Conservation (phyloP, 2,329 filamentous ascomycete genomes). For the Xylogone sp. region DNA sequence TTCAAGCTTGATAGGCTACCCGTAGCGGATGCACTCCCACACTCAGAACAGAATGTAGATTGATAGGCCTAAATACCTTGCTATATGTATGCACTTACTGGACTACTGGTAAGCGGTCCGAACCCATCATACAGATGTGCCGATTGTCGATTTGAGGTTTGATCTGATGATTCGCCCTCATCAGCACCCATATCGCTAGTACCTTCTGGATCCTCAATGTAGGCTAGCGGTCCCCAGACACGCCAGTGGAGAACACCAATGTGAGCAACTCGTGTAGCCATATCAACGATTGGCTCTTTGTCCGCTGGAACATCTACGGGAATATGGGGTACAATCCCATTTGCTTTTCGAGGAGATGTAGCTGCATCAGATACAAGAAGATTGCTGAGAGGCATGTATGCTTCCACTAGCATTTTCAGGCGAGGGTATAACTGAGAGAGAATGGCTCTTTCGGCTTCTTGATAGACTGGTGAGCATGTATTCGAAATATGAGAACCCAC, state of each 20-base stretch:
- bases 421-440: slow-evolving; percentile 20
- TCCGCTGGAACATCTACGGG: slow-evolving; percentile 3
- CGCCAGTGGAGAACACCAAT: slow-evolving; percentile 85
- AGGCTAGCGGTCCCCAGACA: slow-evolving; percentile 77
- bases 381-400: slow-evolving; percentile 24
- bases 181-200: slow-evolving; percentile 9
- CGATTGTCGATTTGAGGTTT: background rate
- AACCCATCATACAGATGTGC: background rate
- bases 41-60: background rate
- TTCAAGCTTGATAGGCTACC: too few species aligned
- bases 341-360: slow-evolving; percentile 18
- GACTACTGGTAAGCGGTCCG: background rate
- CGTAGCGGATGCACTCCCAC: background rate
- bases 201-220: slow-evolving; percentile 37
- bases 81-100: background rate
- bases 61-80: background rate
- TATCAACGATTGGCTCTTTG: slow-evolving; percentile 48
- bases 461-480: slow-evolving; percentile 20
- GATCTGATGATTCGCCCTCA: background rate
- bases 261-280: slow-evolving; percentile 77
- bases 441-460: slow-evolving; percentile 23
- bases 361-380: slow-evolving; percentile 29
- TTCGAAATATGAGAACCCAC: slow-evolving; percentile 27
- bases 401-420: slow-evolving; percentile 24
- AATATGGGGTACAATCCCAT: slow-evolving; percentile 1